phyloP scores from a whole-genome alignment of 176 grass and related monocot genomes.

The Carex parvula region DNA sequence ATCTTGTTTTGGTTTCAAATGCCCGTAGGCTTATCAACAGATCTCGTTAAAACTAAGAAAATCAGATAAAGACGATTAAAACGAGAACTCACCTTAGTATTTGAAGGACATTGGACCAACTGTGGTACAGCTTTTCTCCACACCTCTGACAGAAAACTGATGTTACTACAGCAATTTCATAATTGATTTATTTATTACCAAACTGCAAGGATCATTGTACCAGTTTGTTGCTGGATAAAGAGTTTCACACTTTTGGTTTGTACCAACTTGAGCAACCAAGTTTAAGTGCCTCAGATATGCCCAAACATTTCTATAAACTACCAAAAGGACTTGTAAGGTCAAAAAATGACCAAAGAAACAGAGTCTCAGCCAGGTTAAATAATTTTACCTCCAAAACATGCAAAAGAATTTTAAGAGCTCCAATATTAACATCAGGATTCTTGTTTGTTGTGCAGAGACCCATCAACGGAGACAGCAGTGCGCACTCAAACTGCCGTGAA shows the following conservation, averaged over 20 bases:
- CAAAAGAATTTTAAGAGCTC: constrained; percentile 85
- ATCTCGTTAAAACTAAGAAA: constrained; percentile 28
- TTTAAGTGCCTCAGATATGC: background rate
- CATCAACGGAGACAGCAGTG: constrained; percentile 76
- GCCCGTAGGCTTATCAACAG: constrained; percentile 12
- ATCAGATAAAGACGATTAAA: constrained; percentile 30
- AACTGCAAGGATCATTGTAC: background rate
- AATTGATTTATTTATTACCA: background rate
- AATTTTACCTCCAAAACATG: constrained; percentile 87
- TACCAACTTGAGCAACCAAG: constrained; percentile 20
- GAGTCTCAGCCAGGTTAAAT: background rate
- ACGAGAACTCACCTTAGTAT: constrained; percentile 70
- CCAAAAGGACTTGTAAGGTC: background rate
- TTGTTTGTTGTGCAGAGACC: constrained; percentile 82
- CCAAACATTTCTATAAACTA: constrained; percentile 13
- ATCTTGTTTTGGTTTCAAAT: background rate
- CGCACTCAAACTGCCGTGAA: constrained; percentile 69
- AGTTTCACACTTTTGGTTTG: background rate
- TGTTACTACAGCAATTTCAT: constrained; percentile 12
- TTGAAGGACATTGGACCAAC: constrained; percentile 84
- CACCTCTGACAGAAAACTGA: constrained; percentile 71
- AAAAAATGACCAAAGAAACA: background rate
- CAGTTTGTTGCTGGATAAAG: background rate
- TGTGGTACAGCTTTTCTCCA: constrained; percentile 83
- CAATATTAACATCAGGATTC: constrained; percentile 76